Conservation (phyloP, 1,284 basidiomycete genomes). For the Jaminaea rosea region DNA sequence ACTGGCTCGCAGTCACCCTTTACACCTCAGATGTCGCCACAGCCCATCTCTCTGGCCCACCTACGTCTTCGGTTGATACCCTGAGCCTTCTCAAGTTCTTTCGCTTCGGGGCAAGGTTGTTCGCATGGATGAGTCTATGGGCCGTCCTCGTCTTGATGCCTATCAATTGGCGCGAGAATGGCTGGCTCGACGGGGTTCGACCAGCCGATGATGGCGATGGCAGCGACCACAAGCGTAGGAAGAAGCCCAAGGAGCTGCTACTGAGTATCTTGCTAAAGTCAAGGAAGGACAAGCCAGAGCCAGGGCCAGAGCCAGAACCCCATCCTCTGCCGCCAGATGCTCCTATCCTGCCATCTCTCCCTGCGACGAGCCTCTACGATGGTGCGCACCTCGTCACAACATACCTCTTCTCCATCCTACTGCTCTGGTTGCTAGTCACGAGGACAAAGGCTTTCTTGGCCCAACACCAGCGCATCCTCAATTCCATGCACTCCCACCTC, state of each 20-base stretch:
- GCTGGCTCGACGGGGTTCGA: conserved; percentile 44
- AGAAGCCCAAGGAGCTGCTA: not conserved
- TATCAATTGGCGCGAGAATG: conserved; percentile 43
- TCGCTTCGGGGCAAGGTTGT: conserved; percentile 7
- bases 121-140: conserved; percentile 1
- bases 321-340: not conserved
- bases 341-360: conserved; percentile 47
- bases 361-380: conserved; percentile 49
- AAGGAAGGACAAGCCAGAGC: not conserved
- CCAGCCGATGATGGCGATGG: conserved; percentile 23
- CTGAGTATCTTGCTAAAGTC: not conserved
- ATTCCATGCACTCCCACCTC: conserved; percentile 87
- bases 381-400: conserved; percentile 78
- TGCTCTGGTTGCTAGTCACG: conserved; percentile 73
- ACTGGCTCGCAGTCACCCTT: conserved; percentile 91
- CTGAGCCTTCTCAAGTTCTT: conserved; percentile 44
- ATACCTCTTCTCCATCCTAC: conserved; percentile 78
- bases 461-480: conserved; percentile 82
- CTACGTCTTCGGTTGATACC: conserved; percentile 49
- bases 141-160: conserved; percentile 39
- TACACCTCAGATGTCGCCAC: conserved; percentile 54
- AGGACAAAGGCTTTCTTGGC: conserved; percentile 84
- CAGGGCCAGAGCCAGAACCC: not conserved
- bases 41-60: conserved; percentile 60
- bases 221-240: conserved; percentile 5